Evolutionary conservation across 2,329 filamentous ascomycete species (phyloP).

Genomic region (Pseudogymnoascus sp.): DNA sequence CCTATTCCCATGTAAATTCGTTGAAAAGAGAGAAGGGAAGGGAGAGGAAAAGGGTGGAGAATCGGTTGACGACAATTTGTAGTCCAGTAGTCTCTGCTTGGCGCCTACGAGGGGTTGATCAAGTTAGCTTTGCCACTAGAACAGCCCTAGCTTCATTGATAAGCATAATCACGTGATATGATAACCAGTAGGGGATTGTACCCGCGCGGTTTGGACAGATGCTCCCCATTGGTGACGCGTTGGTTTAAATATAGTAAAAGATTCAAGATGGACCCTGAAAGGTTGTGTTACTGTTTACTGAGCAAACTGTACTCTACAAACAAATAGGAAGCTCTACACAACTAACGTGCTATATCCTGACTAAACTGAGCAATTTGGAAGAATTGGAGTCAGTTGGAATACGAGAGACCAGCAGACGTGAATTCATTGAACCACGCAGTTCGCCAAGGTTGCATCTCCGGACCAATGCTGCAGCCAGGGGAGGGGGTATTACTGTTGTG

Average conservation of each 20-base stretch:
- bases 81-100: conserved; percentile 6
- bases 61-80: conserved; percentile 11
- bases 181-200: not conserved
- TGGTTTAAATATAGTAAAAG: not conserved
- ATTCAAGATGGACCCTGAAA: conserved; percentile 2
- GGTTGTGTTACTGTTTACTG: not conserved
- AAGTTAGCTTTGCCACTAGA: conserved; percentile 6
- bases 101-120: conserved; percentile 7
- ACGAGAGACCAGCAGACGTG: not conserved
- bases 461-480: not conserved
- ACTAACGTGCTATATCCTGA: not conserved
- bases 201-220: not conserved
- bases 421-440: not conserved
- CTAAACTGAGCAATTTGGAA: not conserved
- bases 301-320: not conserved
- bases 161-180: not conserved
- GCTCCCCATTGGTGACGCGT: not conserved
- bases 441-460: not conserved
- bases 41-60: conserved; percentile 9
- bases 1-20: conserved; percentile 1
- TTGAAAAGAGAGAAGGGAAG: conserved; percentile 25
- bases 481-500: not conserved
- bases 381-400: not conserved
- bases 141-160: not conserved
- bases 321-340: not conserved